Conservation (phyloP, 1,139 yeast genomes). For the Ogataea hybrid region DNA sequence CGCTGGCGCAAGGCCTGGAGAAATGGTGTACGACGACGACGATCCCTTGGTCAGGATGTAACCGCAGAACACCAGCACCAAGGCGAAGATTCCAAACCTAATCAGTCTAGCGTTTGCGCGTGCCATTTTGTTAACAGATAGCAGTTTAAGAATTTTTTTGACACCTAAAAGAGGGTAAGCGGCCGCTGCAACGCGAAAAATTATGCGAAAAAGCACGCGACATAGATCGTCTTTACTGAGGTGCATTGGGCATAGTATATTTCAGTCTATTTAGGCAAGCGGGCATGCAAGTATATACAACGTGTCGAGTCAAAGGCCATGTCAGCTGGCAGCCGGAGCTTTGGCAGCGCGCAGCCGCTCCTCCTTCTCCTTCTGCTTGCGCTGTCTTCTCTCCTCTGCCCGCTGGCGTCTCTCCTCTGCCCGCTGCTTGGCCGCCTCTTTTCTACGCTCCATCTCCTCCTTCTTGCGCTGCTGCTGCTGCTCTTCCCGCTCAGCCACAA, state of each 20-base stretch:
- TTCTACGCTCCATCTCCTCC: slow-evolving; percentile 17
- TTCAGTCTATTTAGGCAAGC: neutral
- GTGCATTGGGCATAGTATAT: neutral
- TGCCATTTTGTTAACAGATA: slow-evolving; percentile 34
- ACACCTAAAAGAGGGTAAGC: slow-evolving; percentile 5
- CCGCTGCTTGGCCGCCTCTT: slow-evolving; percentile 25
- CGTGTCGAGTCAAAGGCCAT: neutral
- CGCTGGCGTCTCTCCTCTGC: slow-evolving; percentile 25
- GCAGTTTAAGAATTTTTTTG: neutral
- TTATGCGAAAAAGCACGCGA: neutral
- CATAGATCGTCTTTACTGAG: neutral
- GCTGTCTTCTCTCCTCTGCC: slow-evolving; percentile 27
- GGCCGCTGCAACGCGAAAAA: neutral
- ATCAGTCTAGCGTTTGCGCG: slow-evolving; percentile 63
- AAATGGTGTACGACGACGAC: slow-evolving; percentile 35
- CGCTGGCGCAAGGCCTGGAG: slow-evolving; percentile 9
- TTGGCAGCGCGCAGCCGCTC: neutral
- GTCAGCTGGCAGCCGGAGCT: neutral
- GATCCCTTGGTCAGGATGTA: slow-evolving; percentile 62
- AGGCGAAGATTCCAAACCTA: slow-evolving; percentile 60
- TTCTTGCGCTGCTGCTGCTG: slow-evolving; percentile 14
- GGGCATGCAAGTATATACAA: neutral
- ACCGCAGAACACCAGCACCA: slow-evolving; percentile 55
- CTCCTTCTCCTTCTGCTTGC: slow-evolving; percentile 9
- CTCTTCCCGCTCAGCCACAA: slow-evolving; percentile 10